Evolutionary conservation across 176 grass and related monocot genomes (phyloP).

Genomic region (Leersia perrieri): DNA sequence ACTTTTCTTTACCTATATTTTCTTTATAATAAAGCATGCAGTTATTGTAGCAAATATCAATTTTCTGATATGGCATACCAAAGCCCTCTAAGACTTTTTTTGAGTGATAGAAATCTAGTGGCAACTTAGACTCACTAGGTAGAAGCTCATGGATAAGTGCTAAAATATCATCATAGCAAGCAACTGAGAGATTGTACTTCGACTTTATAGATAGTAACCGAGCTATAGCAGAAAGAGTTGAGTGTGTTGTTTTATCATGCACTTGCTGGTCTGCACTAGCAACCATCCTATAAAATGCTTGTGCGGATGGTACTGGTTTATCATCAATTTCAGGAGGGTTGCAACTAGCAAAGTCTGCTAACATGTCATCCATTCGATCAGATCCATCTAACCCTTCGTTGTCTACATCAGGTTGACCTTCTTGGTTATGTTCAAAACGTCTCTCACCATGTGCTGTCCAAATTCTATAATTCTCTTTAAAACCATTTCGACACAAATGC

Average conservation of each 20-base stretch:
- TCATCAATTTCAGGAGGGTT: neutral
- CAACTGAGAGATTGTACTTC: neutral
- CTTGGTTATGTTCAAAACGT: no score
- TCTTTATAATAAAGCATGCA: neutral
- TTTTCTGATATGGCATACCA: neutral
- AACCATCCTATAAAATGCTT: neutral
- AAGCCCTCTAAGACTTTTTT: neutral
- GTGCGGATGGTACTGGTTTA: neutral
- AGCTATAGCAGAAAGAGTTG: neutral
- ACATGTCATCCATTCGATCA: neutral
- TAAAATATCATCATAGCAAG: neutral
- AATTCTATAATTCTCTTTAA: neutral
- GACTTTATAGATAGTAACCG: neutral
- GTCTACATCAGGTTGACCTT: no score
- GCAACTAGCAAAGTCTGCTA: neutral
- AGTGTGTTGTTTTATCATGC: neutral
- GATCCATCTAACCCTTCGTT: neutral
- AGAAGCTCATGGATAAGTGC: neutral
- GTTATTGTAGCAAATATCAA: neutral
- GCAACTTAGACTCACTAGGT: neutral
- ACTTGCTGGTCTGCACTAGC: neutral
- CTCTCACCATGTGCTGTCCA: neutral
- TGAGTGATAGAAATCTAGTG: neutral
- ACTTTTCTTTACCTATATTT: neutral
- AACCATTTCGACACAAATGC: neutral